Percentiles rank a stretch among this genome's conserved stretches.
Evolutionary conservation across 371 early-diverging fungal genomes (phyloP).

Genomic region (Mortierella sp.): DNA sequence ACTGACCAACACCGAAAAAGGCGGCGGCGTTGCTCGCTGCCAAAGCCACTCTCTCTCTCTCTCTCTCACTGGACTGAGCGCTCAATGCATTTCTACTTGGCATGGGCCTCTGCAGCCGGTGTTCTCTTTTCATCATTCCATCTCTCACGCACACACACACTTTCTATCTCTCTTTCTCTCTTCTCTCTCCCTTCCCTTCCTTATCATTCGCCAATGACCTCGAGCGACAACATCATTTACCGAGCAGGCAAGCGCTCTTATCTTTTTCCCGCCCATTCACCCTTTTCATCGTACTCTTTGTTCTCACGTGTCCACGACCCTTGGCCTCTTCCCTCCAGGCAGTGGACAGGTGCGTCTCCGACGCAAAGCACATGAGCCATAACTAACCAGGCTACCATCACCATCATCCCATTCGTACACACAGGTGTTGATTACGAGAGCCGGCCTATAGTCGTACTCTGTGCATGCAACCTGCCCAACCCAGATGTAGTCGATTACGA

Average conservation of each 20-base stretch:
- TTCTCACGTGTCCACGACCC: too few relatives aligned
- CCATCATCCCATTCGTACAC: neutral
- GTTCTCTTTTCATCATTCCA: too few relatives aligned
- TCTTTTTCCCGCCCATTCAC: neutral
- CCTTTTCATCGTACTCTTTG: neutral
- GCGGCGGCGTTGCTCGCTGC: too few relatives aligned
- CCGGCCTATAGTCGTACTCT: conserved; percentile 82
- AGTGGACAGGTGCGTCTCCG: too few relatives aligned
- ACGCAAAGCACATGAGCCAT: too few relatives aligned
- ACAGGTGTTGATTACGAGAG: conserved; percentile 87
- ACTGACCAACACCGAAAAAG: too few relatives aligned
- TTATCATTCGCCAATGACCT: conserved; percentile 33
- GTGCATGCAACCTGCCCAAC: conserved; percentile 84
- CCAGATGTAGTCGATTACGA: conserved; percentile 83
- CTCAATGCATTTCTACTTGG: too few relatives aligned
- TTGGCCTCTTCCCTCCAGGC: neutral
- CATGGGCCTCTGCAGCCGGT: too few relatives aligned
- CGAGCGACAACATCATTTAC: conserved; percentile 58
- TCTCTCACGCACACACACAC: too few relatives aligned
- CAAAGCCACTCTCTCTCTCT: too few relatives aligned
- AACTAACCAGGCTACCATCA: neutral
- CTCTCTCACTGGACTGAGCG: too few relatives aligned
- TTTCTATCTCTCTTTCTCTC: neutral
- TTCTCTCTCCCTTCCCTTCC: neutral
- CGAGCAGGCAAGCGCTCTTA: conserved; percentile 53